Conservation (phyloP, 164 flowering plant genomes). For the Nelumbo lutea region DNA sequence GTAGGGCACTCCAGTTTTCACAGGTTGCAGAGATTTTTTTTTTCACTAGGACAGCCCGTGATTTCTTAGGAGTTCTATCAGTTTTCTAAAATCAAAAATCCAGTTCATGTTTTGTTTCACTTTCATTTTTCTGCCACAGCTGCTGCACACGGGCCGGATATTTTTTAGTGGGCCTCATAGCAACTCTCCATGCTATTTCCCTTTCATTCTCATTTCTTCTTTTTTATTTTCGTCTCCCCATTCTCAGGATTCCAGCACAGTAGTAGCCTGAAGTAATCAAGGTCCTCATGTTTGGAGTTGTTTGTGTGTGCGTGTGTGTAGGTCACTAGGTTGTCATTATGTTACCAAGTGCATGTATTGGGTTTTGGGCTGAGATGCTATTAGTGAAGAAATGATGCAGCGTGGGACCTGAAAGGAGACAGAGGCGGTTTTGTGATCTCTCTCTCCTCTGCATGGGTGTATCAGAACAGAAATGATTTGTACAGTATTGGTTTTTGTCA, state of each 20-base stretch:
- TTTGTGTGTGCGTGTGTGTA: not conserved
- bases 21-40: conserved; percentile 13
- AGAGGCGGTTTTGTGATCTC: conserved; percentile 52
- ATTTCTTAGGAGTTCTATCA: not conserved
- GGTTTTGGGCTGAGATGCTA: too few relatives aligned
- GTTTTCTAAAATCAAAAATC: not conserved
- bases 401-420: conserved; percentile 4
- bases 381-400: not conserved
- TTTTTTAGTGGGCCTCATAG: not conserved
- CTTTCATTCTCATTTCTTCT: not conserved
- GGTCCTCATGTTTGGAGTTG: not conserved
- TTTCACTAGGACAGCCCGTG: conserved; percentile 19
- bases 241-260: not conserved
- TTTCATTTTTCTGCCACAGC: not conserved
- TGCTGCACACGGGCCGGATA: not conserved
- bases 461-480: not conserved
- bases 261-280: not conserved
- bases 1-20: not conserved
- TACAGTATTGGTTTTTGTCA: not conserved
- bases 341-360: too few relatives aligned
- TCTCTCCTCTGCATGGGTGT: not conserved
- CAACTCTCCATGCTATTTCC: not conserved
- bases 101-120: not conserved
- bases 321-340: too few relatives aligned
- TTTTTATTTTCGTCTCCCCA: not conserved